Base-by-base conservation (phyloP, 257 asterid genomes). In the Solanum rostratum region DNA sequence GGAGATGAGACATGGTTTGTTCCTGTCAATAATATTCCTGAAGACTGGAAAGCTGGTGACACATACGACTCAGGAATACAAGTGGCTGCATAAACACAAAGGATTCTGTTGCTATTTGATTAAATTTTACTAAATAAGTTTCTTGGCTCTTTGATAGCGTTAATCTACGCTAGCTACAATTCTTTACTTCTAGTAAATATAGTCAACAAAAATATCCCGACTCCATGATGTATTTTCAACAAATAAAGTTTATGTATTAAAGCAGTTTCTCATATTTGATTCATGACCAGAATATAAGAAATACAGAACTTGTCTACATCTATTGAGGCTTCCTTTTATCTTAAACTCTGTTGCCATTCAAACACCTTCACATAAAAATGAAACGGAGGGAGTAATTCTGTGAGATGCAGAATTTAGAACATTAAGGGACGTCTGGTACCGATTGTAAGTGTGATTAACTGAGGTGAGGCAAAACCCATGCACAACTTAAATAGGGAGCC, bases 21-120 rank as follows among this genome's bases (percentile, higher is more conserved):
- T 87, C 95, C 98, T 49, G 84, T 84, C 19, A 93, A 89, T 33
- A 88, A 89, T 86, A 88, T 95, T 66, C 97, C 98, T 7, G 85
- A 76, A 60, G 94, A 90, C 92, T 95, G 98, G 98, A 91, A 92
- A 85, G 87, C 91, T 76, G 97, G 98, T 85, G 95, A 92, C 41
- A 87, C 83, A 83, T 91, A 92, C 18, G 97, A 95, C 88, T 89
- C 98, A 0, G 98, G 98, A 88, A 91, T 93, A 70, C 98, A 94
- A 92, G 93, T 87, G 22, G 87, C 57, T 73, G 89, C 69, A 81
- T 91, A 90, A 86, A 81, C 81, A 81, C 27, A 39, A 27, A 83
- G 65, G 79, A 79, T 24, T 63, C 57, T 81, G 66, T 37, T 46
- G 62, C 59, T 74, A 70, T 59, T 41, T 13, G 45, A 54, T 86